A percentile compares a stretch with the other conserved stretches of the same genome.
Conservation (phyloP, 148 eudicot species). For the Amaranthus cruentus region DNA sequence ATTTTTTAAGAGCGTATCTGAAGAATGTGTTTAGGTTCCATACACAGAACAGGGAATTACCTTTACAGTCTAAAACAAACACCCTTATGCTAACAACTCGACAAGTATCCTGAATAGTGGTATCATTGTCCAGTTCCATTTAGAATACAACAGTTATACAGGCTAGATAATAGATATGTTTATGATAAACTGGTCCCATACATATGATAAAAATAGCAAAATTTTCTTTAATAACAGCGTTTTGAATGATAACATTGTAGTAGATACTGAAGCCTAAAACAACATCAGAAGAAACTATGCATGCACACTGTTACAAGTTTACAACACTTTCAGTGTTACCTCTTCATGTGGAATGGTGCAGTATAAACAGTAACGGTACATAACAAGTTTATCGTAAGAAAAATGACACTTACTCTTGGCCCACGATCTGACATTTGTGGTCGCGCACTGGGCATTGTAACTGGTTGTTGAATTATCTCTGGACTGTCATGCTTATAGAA, state of each 20-base stretch:
- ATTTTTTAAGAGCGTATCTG: background rate
- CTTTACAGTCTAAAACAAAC: background rate
- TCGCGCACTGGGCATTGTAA: conserved; percentile 39
- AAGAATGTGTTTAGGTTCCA: background rate
- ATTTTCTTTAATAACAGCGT: background rate
- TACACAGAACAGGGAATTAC: background rate
- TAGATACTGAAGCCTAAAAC: background rate
- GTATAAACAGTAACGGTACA: background rate
- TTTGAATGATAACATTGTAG: no score
- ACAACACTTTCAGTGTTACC: no score
- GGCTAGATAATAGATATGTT: background rate
- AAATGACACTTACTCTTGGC: conserved; percentile 63
- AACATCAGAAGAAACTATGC: background rate
- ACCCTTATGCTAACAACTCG: background rate
- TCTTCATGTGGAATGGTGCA: background rate
- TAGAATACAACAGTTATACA: background rate
- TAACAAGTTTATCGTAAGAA: background rate
- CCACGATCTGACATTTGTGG: conserved; percentile 65
- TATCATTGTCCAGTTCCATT: background rate
- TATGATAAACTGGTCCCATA: background rate
- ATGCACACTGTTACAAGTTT: background rate
- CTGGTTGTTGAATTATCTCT: conserved; percentile 71
- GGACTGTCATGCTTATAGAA: conserved; percentile 84
- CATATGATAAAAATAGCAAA: background rate
- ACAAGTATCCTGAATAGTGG: background rate